These are phyloP conservation scores for Mucuna pruriens DNA, from an alignment of 306 rosid genomes.

Conservation along the genomic window DNA sequence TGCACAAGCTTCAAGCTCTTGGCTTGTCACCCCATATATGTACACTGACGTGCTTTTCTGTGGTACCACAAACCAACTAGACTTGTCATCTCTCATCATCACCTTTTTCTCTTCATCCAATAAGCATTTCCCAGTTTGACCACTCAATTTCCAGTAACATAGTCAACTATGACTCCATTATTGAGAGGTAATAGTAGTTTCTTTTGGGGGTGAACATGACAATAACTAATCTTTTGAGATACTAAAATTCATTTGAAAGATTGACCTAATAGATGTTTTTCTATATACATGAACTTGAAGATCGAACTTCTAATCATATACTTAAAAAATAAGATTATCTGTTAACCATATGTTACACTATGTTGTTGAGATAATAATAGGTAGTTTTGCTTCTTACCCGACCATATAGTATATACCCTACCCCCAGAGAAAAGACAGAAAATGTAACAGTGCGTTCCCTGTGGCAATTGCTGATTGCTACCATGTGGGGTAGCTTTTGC, in stretches of 20 bases:
- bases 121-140: slow-evolving; percentile 34
- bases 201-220: background rate
- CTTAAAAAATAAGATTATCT: background rate
- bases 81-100: slow-evolving; percentile 29
- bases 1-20: slow-evolving; percentile 32
- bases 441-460: slow-evolving; percentile 31
- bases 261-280: background rate
- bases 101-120: slow-evolving; percentile 31
- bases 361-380: background rate
- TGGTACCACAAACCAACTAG: slow-evolving; percentile 28
- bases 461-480: slow-evolving; percentile 31
- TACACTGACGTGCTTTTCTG: slow-evolving; percentile 33
- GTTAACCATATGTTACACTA: background rate
- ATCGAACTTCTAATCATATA: background rate
- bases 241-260: background rate
- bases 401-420: slow-evolving; percentile 28
- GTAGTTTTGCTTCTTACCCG: slow-evolving; percentile 14
- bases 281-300: background rate
- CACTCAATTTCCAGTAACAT: slow-evolving; percentile 33
- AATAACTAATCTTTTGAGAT: background rate
- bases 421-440: slow-evolving; percentile 40
- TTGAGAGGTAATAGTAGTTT: slow-evolving; percentile 22
- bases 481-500: slow-evolving; percentile 45
- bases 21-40: slow-evolving; percentile 42
- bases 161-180: slow-evolving; percentile 35